Conservation (phyloP, 345 rosid genomes). For the Arabidopsis suecica region DNA sequence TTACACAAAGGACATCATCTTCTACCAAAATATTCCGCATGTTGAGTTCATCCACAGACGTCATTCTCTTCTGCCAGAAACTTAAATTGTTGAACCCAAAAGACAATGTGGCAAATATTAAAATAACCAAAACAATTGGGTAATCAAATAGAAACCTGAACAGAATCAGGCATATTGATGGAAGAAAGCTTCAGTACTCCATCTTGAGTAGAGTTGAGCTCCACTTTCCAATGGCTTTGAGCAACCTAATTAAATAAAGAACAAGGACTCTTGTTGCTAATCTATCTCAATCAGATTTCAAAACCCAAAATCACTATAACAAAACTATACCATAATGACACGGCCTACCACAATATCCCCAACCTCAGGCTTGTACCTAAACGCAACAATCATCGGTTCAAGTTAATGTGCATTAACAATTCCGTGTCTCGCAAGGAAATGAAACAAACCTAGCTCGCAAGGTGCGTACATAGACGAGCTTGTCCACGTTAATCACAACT, state of each 20-base stretch:
- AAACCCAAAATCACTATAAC: no score
- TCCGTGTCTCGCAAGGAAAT: no score
- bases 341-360: no score
- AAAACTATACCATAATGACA: no score
- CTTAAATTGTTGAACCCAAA: conserved; percentile 9
- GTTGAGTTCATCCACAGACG: conserved; percentile 90
- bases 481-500: no score
- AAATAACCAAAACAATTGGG: neutral
- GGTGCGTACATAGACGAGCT: no score
- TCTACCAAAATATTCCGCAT: conserved; percentile 86
- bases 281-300: no score
- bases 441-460: no score
- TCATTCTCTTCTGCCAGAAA: conserved; percentile 70
- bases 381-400: no score
- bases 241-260: conserved; percentile 61
- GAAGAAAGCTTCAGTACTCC: conserved; percentile 90
- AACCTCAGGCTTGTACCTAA: no score
- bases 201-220: conserved; percentile 75
- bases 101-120: neutral
- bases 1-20: conserved; percentile 84
- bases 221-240: conserved; percentile 85
- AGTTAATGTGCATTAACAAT: no score
- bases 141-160: conserved; percentile 57
- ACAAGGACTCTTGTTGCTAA: no score
- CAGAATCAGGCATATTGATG: conserved; percentile 82